A percentile compares a stretch with the other conserved stretches of the same genome.
Conservation (phyloP, 441 rosid species). For the Rhodomyrtus psidioides region DNA sequence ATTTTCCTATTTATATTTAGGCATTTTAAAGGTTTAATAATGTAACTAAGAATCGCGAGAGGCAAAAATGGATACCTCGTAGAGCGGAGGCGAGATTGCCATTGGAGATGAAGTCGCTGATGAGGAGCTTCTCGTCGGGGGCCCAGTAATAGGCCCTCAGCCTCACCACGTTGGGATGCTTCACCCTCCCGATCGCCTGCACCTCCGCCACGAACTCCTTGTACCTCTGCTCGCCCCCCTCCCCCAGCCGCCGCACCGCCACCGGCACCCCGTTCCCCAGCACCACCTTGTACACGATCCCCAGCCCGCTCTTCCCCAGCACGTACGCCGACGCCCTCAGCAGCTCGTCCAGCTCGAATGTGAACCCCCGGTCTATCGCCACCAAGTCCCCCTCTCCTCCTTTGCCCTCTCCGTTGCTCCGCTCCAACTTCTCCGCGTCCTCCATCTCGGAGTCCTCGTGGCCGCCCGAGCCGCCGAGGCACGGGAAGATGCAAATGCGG, state of each 20-base stretch:
- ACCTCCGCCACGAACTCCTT: constrained; percentile 87
- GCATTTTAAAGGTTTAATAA: neutral
- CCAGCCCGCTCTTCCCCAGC: constrained; percentile 88
- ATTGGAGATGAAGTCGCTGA: constrained; percentile 77
- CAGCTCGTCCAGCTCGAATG: constrained; percentile 79
- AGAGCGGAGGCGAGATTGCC: constrained; percentile 82
- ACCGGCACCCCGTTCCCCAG: constrained; percentile 89
- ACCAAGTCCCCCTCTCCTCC: constrained; percentile 71
- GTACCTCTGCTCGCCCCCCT: constrained; percentile 82
- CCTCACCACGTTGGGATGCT: constrained; percentile 86
- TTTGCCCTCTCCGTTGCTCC: neutral
- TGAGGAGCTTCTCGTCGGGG: constrained; percentile 85
- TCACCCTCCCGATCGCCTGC: constrained; percentile 78
- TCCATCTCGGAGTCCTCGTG: constrained; percentile 54
- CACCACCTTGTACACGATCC: constrained; percentile 93
- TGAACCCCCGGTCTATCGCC: constrained; percentile 80
- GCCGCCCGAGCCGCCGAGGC: constrained; percentile 9
- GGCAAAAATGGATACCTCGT: constrained; percentile 32
- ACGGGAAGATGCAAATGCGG: constrained; percentile 19
- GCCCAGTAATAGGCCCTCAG: constrained; percentile 97
- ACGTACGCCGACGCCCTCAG: constrained; percentile 94
- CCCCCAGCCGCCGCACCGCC: constrained; percentile 90
- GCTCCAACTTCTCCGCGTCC: constrained; percentile 31
- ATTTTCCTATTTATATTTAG: neutral
- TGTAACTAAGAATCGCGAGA: neutral